Percentiles rank a stretch among this genome's conserved stretches.
Evolutionary conservation across 2,329 filamentous ascomycete genomes (phyloP).

Genomic region (Bipolaris zeicola): DNA sequence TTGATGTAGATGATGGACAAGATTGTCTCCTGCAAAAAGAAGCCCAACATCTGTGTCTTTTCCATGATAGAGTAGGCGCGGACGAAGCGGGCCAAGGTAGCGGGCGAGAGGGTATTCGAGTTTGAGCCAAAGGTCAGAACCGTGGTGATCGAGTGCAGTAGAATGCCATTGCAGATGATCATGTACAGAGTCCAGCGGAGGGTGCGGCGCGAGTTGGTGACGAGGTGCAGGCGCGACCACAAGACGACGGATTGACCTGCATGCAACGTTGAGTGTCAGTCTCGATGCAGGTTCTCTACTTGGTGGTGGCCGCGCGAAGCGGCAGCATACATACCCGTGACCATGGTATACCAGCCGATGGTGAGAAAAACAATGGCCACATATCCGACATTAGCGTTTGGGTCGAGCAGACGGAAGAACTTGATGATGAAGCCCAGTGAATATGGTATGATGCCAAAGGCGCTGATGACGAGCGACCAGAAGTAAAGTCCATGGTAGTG

Average conservation of each 20-base stretch:
- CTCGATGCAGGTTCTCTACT: background rate
- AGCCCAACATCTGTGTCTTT: slow-evolving; percentile 53
- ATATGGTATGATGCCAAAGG: slow-evolving; percentile 55
- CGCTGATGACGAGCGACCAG: slow-evolving; percentile 54
- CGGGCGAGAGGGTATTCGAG: slow-evolving; percentile 32
- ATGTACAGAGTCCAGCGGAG: slow-evolving; percentile 60
- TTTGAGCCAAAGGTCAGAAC: slow-evolving; percentile 62
- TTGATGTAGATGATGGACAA: slow-evolving; percentile 58
- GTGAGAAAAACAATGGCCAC: slow-evolving; percentile 53
- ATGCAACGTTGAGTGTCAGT: background rate
- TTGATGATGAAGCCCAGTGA: slow-evolving; percentile 56
- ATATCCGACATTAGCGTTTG: slow-evolving; percentile 32
- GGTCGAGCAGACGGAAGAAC: slow-evolving; percentile 42
- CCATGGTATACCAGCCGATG: slow-evolving; percentile 65
- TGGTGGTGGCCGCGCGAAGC: background rate
- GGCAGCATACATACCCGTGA: slow-evolving; percentile 49
- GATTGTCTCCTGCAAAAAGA: slow-evolving; percentile 50
- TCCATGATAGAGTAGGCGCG: slow-evolving; percentile 51
- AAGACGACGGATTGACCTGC: slow-evolving; percentile 64
- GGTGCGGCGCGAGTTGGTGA: slow-evolving; percentile 57
- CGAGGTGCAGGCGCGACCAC: slow-evolving; percentile 66
- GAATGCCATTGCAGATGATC: slow-evolving; percentile 61
- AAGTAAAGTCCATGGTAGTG: slow-evolving; percentile 56
- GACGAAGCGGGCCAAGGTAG: slow-evolving; percentile 36
- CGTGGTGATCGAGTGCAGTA: slow-evolving; percentile 61